A percentile compares a stretch with the other conserved stretches of the same genome.
These are phyloP conservation scores for Cladosporium sp. DNA, from an alignment of 2,329 filamentous ascomycete species.

Conservation along the genomic window DNA sequence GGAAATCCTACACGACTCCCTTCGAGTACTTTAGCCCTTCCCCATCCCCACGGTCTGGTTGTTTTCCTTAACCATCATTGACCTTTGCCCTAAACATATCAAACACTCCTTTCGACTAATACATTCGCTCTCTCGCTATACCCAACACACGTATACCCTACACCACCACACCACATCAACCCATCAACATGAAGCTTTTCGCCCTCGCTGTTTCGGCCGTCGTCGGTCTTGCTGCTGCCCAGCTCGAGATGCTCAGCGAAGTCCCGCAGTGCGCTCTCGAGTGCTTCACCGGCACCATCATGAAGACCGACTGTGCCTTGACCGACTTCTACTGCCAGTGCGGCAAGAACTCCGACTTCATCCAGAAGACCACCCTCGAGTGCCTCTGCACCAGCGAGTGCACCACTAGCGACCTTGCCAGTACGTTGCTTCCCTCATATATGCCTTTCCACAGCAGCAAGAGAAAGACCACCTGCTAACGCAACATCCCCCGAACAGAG, in stretches of 20 bases:
- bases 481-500: slow-evolving; percentile 17
- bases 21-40: background rate
- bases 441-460: background rate
- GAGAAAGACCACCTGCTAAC: slow-evolving; percentile 5
- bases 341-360: slow-evolving; percentile 41
- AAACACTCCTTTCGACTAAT: background rate
- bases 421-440: slow-evolving; percentile 37
- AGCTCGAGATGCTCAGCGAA: slow-evolving; percentile 14
- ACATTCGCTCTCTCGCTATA: background rate
- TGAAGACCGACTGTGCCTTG: slow-evolving; percentile 48
- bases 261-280: slow-evolving; percentile 29
- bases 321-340: slow-evolving; percentile 56
- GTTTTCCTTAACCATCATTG: background rate
- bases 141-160: background rate
- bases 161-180: background rate
- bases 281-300: slow-evolving; percentile 52
- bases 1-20: background rate
- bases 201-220: slow-evolving; percentile 14
- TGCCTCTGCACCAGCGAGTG: slow-evolving; percentile 43
- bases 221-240: slow-evolving; percentile 15
- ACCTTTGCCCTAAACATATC: background rate
- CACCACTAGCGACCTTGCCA: slow-evolving; percentile 38
- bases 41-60: background rate
- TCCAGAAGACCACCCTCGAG: slow-evolving; percentile 41
- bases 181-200: slow-evolving; percentile 15